Conservation (phyloP, 1,139 yeast genomes). For the Diutina pseudorugosa region DNA sequence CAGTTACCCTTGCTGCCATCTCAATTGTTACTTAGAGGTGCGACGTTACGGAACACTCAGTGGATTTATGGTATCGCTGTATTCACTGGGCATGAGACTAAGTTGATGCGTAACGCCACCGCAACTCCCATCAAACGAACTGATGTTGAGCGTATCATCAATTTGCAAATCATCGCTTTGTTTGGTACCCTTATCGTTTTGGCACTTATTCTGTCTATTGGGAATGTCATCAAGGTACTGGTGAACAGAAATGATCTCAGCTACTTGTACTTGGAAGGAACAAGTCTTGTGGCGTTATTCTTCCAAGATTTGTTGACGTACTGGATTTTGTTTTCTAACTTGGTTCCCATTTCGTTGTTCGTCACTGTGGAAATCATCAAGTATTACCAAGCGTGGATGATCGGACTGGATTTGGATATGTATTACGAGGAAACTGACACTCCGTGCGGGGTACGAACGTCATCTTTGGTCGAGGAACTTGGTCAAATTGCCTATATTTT, state of each 20-base stretch:
- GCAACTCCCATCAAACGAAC: slow-evolving; percentile 97
- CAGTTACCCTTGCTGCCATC: slow-evolving; percentile 74
- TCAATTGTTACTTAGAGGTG: slow-evolving; percentile 86
- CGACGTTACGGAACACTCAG: slow-evolving; percentile 84
- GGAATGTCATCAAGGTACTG: slow-evolving; percentile 67
- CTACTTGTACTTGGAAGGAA: slow-evolving; percentile 60
- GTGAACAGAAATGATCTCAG: slow-evolving; percentile 40
- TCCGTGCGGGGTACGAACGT: slow-evolving; percentile 90
- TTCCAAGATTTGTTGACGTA: slow-evolving; percentile 82
- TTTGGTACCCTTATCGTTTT: slow-evolving; percentile 69
- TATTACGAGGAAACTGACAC: slow-evolving; percentile 81
- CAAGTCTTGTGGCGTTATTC: slow-evolving; percentile 57
- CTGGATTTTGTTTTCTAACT: slow-evolving; percentile 91
- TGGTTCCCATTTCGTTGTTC: slow-evolving; percentile 90
- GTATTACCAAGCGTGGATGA: slow-evolving; percentile 89
- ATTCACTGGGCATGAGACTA: slow-evolving; percentile 97
- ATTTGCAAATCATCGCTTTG: slow-evolving; percentile 79
- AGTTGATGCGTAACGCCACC: slow-evolving; percentile 95
- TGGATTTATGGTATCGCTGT: slow-evolving; percentile 93
- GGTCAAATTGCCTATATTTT: slow-evolving; percentile 94
- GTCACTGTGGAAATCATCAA: slow-evolving; percentile 94
- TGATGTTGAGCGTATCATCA: slow-evolving; percentile 92
- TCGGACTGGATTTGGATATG: slow-evolving; percentile 88
- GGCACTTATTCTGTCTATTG: slow-evolving; percentile 72
- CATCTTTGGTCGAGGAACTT: slow-evolving; percentile 88